A percentile compares a stretch with the other conserved stretches of the same genome.
phyloP scores from a whole-genome alignment of 805 yeast species.

The Sugiyamaella valdiviana region DNA sequence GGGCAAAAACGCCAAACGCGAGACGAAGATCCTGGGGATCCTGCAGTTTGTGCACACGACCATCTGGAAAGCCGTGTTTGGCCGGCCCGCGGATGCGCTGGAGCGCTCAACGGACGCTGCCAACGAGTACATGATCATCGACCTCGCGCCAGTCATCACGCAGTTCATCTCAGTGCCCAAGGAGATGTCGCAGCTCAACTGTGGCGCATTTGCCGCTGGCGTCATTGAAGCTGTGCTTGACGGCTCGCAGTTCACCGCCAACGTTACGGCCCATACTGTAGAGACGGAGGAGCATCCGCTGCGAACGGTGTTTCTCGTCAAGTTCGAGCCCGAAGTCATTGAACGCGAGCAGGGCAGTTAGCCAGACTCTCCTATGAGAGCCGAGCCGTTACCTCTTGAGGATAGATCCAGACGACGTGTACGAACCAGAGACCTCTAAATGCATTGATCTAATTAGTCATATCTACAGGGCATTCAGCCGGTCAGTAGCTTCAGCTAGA shows the following conservation, averaged over 20 bases:
- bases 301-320: conserved; percentile 69
- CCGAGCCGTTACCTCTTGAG: too few species aligned
- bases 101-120: conserved; percentile 66
- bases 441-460: too few species aligned
- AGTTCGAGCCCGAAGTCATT: conserved; percentile 43
- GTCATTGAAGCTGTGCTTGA: conserved; percentile 77
- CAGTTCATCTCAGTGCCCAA: conserved; percentile 70
- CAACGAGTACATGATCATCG: conserved; percentile 72
- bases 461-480: too few species aligned
- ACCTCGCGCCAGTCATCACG: conserved; percentile 64
- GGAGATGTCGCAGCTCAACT: conserved; percentile 69
- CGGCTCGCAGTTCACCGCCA: conserved; percentile 62
- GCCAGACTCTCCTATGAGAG: too few species aligned
- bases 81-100: conserved; percentile 64
- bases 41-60: conserved; percentile 65
- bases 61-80: conserved; percentile 71
- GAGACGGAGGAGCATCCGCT: conserved; percentile 52
- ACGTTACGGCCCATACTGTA: conserved; percentile 77
- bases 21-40: conserved; percentile 57
- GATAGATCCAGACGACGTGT: too few species aligned
- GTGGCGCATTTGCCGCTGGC: conserved; percentile 81
- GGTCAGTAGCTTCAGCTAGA: too few species aligned
- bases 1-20: conserved; percentile 61
- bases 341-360: conserved; percentile 21
- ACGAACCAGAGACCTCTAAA: too few species aligned